Conservation (phyloP, 805 yeast species). For the Priceomyces melissophilus region DNA sequence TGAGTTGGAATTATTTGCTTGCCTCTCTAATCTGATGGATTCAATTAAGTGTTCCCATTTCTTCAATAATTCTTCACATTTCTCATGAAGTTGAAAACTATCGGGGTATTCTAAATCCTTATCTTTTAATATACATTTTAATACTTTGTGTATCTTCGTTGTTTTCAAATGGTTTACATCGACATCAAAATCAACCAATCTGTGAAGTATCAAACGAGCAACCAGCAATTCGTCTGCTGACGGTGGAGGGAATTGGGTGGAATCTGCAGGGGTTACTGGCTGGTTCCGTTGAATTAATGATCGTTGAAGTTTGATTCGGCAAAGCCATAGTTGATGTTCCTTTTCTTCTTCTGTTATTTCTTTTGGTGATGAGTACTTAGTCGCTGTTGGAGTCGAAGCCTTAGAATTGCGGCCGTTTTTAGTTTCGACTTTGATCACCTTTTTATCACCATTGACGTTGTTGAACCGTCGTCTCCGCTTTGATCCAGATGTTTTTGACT, state of each 20-base stretch:
- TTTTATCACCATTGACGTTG: constrained; percentile 4
- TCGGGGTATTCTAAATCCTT: constrained; percentile 39
- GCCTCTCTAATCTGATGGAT: constrained; percentile 32
- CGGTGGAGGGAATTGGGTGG: constrained; percentile 33
- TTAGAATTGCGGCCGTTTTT: neutral
- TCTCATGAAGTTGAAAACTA: constrained; percentile 44
- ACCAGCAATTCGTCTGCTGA: constrained; percentile 43
- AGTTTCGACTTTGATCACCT: constrained; percentile 2
- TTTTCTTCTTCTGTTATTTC: constrained; percentile 35
- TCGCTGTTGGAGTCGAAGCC: constrained; percentile 3
- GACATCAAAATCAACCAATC: constrained; percentile 43
- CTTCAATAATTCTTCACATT: constrained; percentile 37
- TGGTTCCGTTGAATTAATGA: constrained; percentile 45
- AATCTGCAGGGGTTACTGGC: constrained; percentile 36
- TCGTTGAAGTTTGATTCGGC: constrained; percentile 47
- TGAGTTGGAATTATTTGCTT: neutral
- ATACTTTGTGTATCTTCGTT: constrained; percentile 51
- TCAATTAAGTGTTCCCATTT: constrained; percentile 41
- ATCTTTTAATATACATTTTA: constrained; percentile 44
- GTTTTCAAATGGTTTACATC: constrained; percentile 35
- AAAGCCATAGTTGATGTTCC: constrained; percentile 44
- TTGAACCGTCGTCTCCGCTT: neutral
- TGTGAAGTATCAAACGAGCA: constrained; percentile 36
- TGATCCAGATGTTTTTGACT: too few species aligned
- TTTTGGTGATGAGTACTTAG: constrained; percentile 2